Percentiles rank a stretch among this genome's conserved stretches.
Conservation (phyloP, 306 rosid genomes). For the Medicago lupulina region DNA sequence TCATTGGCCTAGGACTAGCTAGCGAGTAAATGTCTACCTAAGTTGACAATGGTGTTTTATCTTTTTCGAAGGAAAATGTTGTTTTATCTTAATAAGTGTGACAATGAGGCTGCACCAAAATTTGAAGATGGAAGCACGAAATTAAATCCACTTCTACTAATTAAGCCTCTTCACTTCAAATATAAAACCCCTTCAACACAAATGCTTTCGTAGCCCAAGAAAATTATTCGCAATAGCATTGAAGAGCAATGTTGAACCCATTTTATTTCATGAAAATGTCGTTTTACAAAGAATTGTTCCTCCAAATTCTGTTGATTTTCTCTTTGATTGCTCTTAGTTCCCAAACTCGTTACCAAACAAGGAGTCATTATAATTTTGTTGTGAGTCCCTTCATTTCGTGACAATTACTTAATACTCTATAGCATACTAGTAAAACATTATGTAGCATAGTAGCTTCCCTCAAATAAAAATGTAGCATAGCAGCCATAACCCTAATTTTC, state of each 20-base stretch:
- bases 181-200: neutral
- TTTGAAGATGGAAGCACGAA: neutral
- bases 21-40: neutral
- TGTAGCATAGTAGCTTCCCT: too few species aligned
- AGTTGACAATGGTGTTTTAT: too few species aligned
- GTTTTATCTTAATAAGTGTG: neutral
- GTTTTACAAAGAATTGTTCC: constrained; percentile 9
- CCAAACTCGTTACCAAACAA: neutral
- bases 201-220: neutral
- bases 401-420: too few species aligned
- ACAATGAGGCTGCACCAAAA: neutral
- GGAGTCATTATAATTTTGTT: constrained; percentile 32
- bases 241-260: neutral
- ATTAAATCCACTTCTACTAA: neutral
- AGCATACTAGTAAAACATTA: neutral
- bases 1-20: neutral
- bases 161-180: neutral
- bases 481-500: neutral
- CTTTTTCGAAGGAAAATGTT: too few species aligned
- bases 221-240: neutral
- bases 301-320: constrained; percentile 36
- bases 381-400: constrained; percentile 18
- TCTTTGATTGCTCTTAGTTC: constrained; percentile 33
- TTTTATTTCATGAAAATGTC: constrained; percentile 28
- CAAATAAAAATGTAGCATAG: too few species aligned